Base-by-base conservation (phyloP, 2,329 filamentous ascomycete species). In the Arthroderma sp. region DNA sequence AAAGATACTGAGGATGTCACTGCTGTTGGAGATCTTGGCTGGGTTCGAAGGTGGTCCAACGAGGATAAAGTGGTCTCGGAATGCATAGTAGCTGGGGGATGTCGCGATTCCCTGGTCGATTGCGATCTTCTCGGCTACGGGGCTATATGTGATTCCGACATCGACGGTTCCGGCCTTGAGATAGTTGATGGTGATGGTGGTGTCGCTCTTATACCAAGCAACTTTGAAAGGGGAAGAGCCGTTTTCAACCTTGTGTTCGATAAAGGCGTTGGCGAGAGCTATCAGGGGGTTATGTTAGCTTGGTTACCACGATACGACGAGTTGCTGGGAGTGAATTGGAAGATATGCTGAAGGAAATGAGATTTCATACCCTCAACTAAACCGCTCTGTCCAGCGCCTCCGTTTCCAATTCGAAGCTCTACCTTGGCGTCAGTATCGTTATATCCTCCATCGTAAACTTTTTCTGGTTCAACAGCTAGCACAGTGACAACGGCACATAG, bases 31-130 rank as follows among this genome's bases (percentile, higher is more conserved):
- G 5, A 67, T 48, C 0, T 58, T 58, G 5, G 61, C 62, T 2
- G 60, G 59, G 48, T 66, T 68, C 6, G 55, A 49, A 0, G 43
- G 40, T 6, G 55, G 62, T 10, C 68, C 69, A 4, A 65, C 61
- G 2, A 72, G 61, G 30, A 69, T 54, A 48, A 70, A 71, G 45
- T 71, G 68, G 43, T 72, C 70, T 4, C 66, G 65, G 54, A 67
- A 72, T 6, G 62, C 58, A 48, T 71, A 70, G 32, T 66, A 66
- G 36, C 62, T 62, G 3, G 53, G 53, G 1, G 32, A 45, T 28
- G 56, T 50, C 2, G 60, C 60, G 40, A 67, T 59, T 10, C 62
- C 64, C 39, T 66, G 59, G 2, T 60, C 48, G 29, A 69, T 64
- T 5, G 69, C 69, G 31, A 69, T 63, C 10, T 62, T 48, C 52